Conservation (phyloP, 345 rosid species). For the Gossypium stocksii region DNA sequence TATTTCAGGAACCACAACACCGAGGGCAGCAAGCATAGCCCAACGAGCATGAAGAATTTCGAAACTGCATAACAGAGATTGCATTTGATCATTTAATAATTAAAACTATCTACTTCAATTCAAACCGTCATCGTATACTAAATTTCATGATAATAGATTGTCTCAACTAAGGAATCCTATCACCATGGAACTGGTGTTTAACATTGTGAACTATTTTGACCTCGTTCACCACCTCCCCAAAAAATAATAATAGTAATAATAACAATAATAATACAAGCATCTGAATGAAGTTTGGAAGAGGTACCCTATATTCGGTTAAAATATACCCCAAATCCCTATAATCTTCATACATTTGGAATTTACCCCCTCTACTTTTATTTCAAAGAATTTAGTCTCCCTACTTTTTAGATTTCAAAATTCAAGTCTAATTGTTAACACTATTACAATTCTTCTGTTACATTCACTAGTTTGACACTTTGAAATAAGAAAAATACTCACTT, state of each 20-base stretch:
- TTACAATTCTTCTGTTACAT: too few species aligned
- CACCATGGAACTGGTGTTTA: not conserved
- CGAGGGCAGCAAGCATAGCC: slow-evolving; percentile 96
- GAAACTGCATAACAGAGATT: slow-evolving; percentile 47
- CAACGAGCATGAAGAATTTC: slow-evolving; percentile 95
- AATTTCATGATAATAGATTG: not conserved
- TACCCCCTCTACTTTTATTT: too few species aligned
- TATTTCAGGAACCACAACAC: slow-evolving; percentile 79
- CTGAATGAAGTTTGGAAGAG: not conserved
- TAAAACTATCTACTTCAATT: not conserved
- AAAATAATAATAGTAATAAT: too few species aligned
- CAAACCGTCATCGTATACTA: not conserved
- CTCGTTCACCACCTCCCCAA: too few species aligned
- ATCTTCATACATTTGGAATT: too few species aligned
- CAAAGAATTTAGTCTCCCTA: too few species aligned
- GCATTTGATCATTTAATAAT: slow-evolving; percentile 6
- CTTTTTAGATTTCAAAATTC: too few species aligned
- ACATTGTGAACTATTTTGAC: not conserved
- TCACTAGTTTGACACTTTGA: too few species aligned
- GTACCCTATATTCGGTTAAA: not conserved
- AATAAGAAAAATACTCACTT: too few species aligned
- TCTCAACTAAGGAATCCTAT: not conserved
- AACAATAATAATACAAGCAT: not conserved
- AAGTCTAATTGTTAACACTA: too few species aligned
- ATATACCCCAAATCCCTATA: too few species aligned